Conservation (phyloP, 2,329 filamentous ascomycete genomes). For the Cylindrodendrum hubeiense region DNA sequence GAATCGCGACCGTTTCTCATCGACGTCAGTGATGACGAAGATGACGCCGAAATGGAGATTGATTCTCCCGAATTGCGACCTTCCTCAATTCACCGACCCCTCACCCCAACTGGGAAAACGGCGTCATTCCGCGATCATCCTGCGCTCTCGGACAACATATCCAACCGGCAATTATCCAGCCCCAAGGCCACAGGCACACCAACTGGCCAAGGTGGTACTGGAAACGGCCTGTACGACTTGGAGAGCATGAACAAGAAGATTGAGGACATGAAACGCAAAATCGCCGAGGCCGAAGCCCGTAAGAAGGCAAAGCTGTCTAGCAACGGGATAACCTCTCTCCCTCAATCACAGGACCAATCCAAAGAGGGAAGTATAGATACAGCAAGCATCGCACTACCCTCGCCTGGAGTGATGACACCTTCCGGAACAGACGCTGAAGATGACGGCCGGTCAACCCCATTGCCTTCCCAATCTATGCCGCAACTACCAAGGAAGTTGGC, state of each 20-base stretch:
- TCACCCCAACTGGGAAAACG: conserved; percentile 46
- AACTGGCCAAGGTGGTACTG: conserved; percentile 49
- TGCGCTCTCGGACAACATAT: conserved; percentile 55
- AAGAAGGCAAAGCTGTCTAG: conserved; percentile 57
- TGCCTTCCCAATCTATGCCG: conserved; percentile 17
- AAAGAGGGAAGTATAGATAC: conserved; percentile 43
- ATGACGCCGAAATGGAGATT: conserved; percentile 77
- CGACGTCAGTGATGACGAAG: conserved; percentile 82
- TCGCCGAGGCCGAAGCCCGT: conserved; percentile 70
- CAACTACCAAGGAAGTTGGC: conserved; percentile 21
- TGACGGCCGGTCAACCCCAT: conserved; percentile 17
- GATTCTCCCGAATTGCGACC: conserved; percentile 64
- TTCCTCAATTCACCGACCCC: conserved; percentile 48
- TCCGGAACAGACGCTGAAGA: conserved; percentile 3
- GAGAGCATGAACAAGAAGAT: conserved; percentile 69
- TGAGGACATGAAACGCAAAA: conserved; percentile 69
- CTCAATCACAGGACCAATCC: conserved; percentile 41
- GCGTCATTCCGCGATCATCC: conserved; percentile 59
- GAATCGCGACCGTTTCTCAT: conserved; percentile 79
- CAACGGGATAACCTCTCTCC: conserved; percentile 47
- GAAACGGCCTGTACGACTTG: conserved; percentile 56
- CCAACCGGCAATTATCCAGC: conserved; percentile 55
- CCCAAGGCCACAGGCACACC: conserved; percentile 55
- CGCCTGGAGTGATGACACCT: conserved; percentile 3
- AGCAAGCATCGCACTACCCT: neutral